Conservation (phyloP, 495 filamentous ascomycete genomes). For the Jackrogersella multiformis region DNA sequence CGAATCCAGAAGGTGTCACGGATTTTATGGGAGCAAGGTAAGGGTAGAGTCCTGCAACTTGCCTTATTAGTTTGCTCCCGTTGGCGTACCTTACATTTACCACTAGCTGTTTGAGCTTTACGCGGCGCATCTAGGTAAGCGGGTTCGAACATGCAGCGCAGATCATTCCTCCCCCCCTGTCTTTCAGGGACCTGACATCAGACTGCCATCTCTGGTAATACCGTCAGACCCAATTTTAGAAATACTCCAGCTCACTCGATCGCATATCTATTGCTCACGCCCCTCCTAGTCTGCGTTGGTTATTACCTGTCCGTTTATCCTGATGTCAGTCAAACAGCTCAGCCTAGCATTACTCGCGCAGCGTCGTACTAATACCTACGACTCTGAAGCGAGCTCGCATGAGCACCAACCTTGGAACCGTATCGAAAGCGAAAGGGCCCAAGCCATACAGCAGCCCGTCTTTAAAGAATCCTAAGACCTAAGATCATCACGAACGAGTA, state of each 20-base stretch:
- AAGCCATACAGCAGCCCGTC: background rate
- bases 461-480: no score
- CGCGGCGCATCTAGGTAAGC: constrained; percentile 17
- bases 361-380: constrained; percentile 12
- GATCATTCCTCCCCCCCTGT: constrained; percentile 22
- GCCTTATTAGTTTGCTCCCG: constrained; percentile 23
- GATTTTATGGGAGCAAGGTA: constrained; percentile 14
- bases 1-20: constrained; percentile 37
- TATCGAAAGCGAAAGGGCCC: background rate
- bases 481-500: no score
- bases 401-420: background rate
- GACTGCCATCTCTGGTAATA: constrained; percentile 22
- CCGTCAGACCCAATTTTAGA: constrained; percentile 34
- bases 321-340: background rate
- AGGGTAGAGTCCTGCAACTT: constrained; percentile 26
- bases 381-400: constrained; percentile 7
- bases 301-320: constrained; percentile 1
- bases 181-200: constrained; percentile 22
- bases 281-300: background rate
- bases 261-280: constrained; percentile 24
- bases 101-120: background rate
- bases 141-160: constrained; percentile 20
- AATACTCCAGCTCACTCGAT: constrained; percentile 12
- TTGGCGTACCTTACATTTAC: constrained; percentile 38
- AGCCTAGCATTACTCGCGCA: constrained; percentile 9